Conservation (phyloP, 768 basidiomycete genomes). For the Tremella fuciformis region DNA sequence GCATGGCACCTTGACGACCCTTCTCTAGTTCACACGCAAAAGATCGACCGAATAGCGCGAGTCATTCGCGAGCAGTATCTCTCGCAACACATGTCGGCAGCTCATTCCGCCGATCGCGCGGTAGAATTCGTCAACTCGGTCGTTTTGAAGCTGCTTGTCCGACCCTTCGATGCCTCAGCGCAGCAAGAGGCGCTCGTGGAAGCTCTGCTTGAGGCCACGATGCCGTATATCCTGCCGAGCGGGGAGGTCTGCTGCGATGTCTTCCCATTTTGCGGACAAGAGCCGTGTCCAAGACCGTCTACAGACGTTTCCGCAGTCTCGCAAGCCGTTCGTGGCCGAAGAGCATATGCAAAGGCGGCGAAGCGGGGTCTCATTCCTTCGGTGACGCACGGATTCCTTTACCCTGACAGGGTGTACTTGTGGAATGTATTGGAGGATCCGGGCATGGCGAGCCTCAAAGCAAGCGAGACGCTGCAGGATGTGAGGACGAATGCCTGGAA, state of each 20-base stretch:
- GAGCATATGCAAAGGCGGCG: conserved; percentile 25
- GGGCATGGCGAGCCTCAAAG: conserved; percentile 24
- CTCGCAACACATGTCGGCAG: conserved; percentile 5
- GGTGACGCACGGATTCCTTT: conserved; percentile 32
- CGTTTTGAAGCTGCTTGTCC: conserved; percentile 32
- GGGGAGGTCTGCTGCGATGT: conserved; percentile 27
- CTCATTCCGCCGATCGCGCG: conserved; percentile 43
- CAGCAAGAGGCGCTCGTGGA: conserved; percentile 37
- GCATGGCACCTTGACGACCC: conserved; percentile 37
- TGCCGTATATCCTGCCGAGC: conserved; percentile 44
- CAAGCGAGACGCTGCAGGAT: conserved; percentile 20
- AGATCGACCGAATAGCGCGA: conserved; percentile 47
- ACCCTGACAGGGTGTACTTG: conserved; percentile 41
- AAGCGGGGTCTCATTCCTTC: conserved; percentile 24
- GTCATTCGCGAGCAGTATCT: conserved; percentile 42
- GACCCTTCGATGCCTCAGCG: conserved; percentile 32
- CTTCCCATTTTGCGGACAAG: conserved; percentile 34
- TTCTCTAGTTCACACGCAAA: conserved; percentile 14
- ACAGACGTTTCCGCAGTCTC: not conserved
- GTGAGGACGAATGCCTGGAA: conserved; percentile 34
- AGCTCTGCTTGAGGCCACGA: conserved; percentile 44
- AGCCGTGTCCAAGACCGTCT: conserved; percentile 15
- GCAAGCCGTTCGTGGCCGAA: conserved; percentile 4
- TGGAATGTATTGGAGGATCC: conserved; percentile 47
- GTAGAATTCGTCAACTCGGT: conserved; percentile 40